Conservation (phyloP, 2,329 filamentous ascomycete species). For the Grosmannia penicillata region DNA sequence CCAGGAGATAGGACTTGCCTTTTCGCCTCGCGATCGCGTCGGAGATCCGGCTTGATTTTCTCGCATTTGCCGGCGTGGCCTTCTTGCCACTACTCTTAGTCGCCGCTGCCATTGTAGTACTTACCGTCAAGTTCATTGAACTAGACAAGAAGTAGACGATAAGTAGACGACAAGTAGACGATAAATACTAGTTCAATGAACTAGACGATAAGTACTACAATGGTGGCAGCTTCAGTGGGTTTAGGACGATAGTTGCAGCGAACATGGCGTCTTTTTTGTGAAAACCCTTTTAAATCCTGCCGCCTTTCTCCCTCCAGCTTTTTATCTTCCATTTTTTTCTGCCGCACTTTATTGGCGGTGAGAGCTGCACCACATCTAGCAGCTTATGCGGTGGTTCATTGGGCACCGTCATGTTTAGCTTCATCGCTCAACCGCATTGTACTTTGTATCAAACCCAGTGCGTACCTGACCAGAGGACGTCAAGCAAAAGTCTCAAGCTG, state of each 20-base stretch:
- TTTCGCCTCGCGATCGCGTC: slow-evolving; percentile 1
- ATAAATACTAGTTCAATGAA: too few relatives aligned
- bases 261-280: not conserved
- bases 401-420: too few relatives aligned
- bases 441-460: too few relatives aligned
- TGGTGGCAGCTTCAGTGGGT: too few relatives aligned
- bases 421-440: too few relatives aligned
- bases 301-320: not conserved
- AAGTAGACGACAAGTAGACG: too few relatives aligned
- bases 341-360: slow-evolving; percentile 1
- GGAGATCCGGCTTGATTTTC: slow-evolving; percentile 2
- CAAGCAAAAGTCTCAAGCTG: too few relatives aligned
- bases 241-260: not conserved
- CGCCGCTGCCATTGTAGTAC: not conserved
- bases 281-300: not conserved
- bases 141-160: too few relatives aligned
- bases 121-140: not conserved
- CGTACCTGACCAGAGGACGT: too few relatives aligned
- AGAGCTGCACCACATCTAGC: not conserved
- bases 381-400: too few relatives aligned
- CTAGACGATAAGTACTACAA: too few relatives aligned
- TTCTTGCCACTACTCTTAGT: not conserved
- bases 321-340: not conserved
- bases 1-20: not conserved
- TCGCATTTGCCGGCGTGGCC: not conserved